A percentile compares a stretch with the other conserved stretches of the same genome.
These are phyloP conservation scores for Pseudognaphalium luteoalbum DNA, from an alignment of 129 eudicot genomes.

Conservation along the genomic window DNA sequence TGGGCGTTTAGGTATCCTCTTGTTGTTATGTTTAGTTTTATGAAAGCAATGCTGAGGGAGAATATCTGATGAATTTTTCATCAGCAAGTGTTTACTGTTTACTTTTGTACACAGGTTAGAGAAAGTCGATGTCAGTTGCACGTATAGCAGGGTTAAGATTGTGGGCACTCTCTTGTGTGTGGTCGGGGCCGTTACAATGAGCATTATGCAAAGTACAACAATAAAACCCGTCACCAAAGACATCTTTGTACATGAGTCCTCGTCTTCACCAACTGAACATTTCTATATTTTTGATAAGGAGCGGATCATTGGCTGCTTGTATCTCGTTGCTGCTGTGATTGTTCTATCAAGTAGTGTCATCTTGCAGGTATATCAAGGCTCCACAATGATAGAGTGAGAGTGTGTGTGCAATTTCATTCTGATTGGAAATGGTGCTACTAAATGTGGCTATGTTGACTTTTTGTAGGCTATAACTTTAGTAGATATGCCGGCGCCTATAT, in stretches of 20 bases:
- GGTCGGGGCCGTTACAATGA: not conserved
- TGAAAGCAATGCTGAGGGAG: no score
- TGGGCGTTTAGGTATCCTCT: no score
- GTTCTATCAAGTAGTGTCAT: not conserved
- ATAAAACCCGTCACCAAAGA: no score
- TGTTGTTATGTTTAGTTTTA: no score
- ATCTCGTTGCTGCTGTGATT: not conserved
- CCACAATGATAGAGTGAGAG: not conserved
- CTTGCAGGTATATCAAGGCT: not conserved
- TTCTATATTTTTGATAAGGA: not conserved
- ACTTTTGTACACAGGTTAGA: no score
- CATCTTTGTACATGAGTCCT: no score
- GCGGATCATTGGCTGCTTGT: not conserved
- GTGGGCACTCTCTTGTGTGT: not conserved
- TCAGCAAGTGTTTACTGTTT: no score
- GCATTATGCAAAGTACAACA: not conserved
- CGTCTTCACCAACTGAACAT: not conserved
- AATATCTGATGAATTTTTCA: no score
- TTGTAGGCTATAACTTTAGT: not conserved
- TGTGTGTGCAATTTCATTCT: no score
- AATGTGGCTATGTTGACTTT: not conserved
- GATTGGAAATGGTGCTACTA: no score
- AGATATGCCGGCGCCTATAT: not conserved
- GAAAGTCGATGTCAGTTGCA: no score
- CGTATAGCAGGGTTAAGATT: not conserved